A percentile compares a stretch with the other conserved stretches of the same genome.
Evolutionary conservation across 345 rosid genomes (phyloP).

Genomic region (Ceriops decandra): DNA sequence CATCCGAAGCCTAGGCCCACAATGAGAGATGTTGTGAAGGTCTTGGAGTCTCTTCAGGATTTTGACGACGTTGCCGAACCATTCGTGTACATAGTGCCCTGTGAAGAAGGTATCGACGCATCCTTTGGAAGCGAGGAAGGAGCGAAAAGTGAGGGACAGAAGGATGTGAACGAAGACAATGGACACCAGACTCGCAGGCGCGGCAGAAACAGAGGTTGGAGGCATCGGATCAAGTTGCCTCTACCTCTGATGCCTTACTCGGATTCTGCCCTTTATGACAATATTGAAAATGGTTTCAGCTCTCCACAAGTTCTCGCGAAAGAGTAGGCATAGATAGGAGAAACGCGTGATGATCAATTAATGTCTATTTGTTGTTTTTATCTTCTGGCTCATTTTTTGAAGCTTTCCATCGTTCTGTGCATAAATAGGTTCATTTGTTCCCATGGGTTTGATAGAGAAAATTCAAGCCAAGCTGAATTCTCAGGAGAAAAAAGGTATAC

Average conservation of each 20-base stretch:
- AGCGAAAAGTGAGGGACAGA: slow-evolving; percentile 11
- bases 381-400: no score
- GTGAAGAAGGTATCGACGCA: slow-evolving; percentile 22
- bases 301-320: slow-evolving; percentile 5
- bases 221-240: slow-evolving; percentile 25
- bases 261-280: slow-evolving; percentile 39
- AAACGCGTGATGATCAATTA: background rate
- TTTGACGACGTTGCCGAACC: slow-evolving; percentile 39
- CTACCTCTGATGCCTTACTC: slow-evolving; percentile 31
- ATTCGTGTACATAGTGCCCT: slow-evolving; percentile 47
- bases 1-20: slow-evolving; percentile 58
- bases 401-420: no score
- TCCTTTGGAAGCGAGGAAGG: slow-evolving; percentile 4
- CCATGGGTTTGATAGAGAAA: no score
- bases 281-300: slow-evolving; percentile 9
- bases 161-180: slow-evolving; percentile 11
- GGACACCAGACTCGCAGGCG: background rate
- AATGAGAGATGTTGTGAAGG: slow-evolving; percentile 56
- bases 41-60: slow-evolving; percentile 56
- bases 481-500: no score
- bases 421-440: no score
- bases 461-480: no score
- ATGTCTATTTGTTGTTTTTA: no score
- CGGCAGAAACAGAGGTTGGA: slow-evolving; percentile 7
- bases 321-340: background rate